Conservation (phyloP, 1,284 basidiomycete genomes). For the Irpex rosettiformis region DNA sequence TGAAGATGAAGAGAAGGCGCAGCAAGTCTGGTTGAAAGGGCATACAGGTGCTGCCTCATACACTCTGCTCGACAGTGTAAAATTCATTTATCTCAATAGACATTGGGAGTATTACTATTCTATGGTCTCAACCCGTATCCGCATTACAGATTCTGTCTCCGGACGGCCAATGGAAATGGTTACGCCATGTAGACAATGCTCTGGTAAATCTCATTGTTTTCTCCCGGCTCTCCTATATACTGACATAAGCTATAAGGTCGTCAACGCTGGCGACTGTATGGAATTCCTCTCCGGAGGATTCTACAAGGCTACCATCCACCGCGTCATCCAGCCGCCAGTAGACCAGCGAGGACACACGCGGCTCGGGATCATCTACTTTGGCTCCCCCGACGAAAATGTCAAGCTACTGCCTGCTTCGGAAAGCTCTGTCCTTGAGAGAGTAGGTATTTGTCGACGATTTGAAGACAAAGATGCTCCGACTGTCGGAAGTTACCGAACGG, state of each 20-base stretch:
- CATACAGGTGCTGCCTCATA: constrained; percentile 41
- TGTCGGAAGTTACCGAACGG: constrained; percentile 38
- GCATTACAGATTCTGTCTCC: constrained; percentile 52
- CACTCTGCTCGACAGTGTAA: not conserved
- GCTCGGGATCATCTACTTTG: constrained; percentile 43
- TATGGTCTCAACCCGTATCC: constrained; percentile 58
- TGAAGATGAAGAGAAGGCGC: constrained; percentile 49
- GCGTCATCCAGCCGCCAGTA: constrained; percentile 44
- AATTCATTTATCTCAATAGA: constrained; percentile 31
- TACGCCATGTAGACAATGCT: constrained; percentile 56
- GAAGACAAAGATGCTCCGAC: constrained; percentile 34
- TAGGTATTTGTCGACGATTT: constrained; percentile 30
- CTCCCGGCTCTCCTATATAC: not conserved
- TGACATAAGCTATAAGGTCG: constrained; percentile 21
- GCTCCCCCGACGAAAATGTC: constrained; percentile 29
- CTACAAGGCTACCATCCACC: constrained; percentile 40
- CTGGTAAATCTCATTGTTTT: constrained; percentile 34
- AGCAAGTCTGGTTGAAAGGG: constrained; percentile 58
- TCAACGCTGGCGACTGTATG: constrained; percentile 42
- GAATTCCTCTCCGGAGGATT: constrained; percentile 43
- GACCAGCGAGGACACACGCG: constrained; percentile 42
- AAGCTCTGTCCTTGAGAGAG: constrained; percentile 30
- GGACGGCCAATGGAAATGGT: constrained; percentile 55
- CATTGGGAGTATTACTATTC: constrained; percentile 49
- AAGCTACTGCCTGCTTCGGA: constrained; percentile 25